A percentile compares a stretch with the other conserved stretches of the same genome.
phyloP scores from a whole-genome alignment of 768 basidiomycete genomes.

The Psilocybe azurescens region DNA sequence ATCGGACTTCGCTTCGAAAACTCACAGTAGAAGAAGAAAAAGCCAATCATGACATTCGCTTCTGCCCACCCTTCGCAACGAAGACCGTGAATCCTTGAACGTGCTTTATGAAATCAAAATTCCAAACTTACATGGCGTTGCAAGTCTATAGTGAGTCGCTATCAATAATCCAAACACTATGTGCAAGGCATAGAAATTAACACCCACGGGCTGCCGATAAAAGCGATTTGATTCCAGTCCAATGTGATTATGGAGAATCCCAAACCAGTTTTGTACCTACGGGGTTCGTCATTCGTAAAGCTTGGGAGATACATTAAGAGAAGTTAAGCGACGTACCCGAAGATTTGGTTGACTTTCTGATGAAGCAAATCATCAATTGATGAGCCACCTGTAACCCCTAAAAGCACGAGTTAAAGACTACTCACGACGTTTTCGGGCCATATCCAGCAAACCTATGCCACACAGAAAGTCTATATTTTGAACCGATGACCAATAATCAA shows the following conservation, averaged over 20 bases:
- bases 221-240: slow-evolving; percentile 75
- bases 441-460: slow-evolving; percentile 64
- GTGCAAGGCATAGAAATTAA: slow-evolving; percentile 9
- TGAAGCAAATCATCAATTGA: slow-evolving; percentile 1
- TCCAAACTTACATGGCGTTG: slow-evolving; percentile 47
- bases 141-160: slow-evolving; percentile 37
- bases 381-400: slow-evolving; percentile 3
- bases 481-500: background rate
- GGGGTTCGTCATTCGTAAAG: slow-evolving; percentile 4
- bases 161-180: background rate
- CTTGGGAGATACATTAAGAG: background rate
- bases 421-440: slow-evolving; percentile 60
- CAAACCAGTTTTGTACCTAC: slow-evolving; percentile 51
- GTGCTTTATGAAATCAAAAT: background rate
- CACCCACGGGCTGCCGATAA: slow-evolving; percentile 65
- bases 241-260: slow-evolving; percentile 60
- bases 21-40: slow-evolving; percentile 70
- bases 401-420: slow-evolving; percentile 15
- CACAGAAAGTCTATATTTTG: background rate
- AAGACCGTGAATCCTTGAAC: background rate
- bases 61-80: slow-evolving; percentile 68
- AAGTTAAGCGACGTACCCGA: slow-evolving; percentile 43
- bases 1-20: background rate
- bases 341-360: slow-evolving; percentile 62
- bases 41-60: slow-evolving; percentile 67